Percentiles rank a stretch among this genome's conserved stretches.
Conservation (phyloP, 192 early-diverging fungal species). For the Coemansia erecta region DNA sequence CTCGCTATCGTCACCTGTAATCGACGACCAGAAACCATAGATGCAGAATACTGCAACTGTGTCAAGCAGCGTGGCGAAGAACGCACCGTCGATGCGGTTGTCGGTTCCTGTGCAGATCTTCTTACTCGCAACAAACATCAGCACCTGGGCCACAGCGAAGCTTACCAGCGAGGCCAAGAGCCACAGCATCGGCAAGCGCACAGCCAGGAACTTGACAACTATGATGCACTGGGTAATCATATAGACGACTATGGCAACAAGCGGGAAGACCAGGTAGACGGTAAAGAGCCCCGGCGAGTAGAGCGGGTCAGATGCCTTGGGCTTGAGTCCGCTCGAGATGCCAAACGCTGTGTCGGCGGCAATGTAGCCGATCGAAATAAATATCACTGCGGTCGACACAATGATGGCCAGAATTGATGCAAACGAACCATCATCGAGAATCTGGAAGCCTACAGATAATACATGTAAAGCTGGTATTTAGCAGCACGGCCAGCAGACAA, state of each 20-base stretch:
- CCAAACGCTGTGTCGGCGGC: constrained; percentile 53
- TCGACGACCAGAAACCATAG: constrained; percentile 58
- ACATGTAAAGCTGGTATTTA: neutral
- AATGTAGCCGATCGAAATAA: constrained; percentile 51
- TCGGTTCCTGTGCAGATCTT: constrained; percentile 53
- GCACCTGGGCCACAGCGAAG: constrained; percentile 46
- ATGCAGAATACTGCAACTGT: constrained; percentile 43
- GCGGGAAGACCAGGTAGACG: constrained; percentile 49
- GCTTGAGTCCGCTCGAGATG: constrained; percentile 47
- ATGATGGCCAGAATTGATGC: constrained; percentile 44
- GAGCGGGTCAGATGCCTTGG: constrained; percentile 31
- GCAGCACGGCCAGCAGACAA: constrained; percentile 1
- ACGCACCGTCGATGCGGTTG: constrained; percentile 52
- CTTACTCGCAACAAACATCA: constrained; percentile 52
- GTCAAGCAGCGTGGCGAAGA: constrained; percentile 56
- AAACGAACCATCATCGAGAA: constrained; percentile 51
- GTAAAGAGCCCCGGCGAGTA: constrained; percentile 50
- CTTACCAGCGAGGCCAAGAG: constrained; percentile 37
- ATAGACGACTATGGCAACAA: constrained; percentile 44
- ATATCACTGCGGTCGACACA: constrained; percentile 27
- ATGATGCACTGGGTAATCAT: constrained; percentile 36
- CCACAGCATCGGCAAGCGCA: constrained; percentile 47
- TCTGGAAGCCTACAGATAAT: constrained; percentile 47
- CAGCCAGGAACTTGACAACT: constrained; percentile 48
- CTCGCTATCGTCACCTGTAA: constrained; percentile 55